Conservation (phyloP, 306 rosid genomes). For the Lotus japonicus region DNA sequence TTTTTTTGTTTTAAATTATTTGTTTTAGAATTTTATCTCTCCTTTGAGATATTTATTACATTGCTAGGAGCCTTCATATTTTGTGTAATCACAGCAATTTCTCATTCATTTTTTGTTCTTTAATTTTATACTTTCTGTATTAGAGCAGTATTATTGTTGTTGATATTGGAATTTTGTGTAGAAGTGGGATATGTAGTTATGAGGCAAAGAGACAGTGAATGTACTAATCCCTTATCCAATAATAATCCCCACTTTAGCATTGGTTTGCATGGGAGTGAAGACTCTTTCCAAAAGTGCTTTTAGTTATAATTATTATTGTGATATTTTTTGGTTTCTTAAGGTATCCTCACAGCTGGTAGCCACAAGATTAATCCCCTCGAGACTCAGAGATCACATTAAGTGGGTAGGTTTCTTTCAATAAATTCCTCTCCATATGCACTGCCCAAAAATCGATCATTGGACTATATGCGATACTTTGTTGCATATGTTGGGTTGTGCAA, state of each 20-base stretch:
- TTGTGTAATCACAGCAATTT: no score
- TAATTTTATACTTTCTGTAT: background rate
- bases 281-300: background rate
- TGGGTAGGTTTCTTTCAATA: no score
- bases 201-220: background rate
- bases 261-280: background rate
- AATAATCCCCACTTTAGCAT: background rate
- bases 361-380: no score
- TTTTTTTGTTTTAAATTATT: background rate
- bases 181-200: background rate
- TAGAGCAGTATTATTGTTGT: background rate
- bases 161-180: background rate
- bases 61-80: background rate
- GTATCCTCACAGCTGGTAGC: no score
- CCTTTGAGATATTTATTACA: background rate
- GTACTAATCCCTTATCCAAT: background rate
- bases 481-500: background rate
- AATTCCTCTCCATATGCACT: no score
- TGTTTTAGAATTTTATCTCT: background rate
- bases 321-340: no score
- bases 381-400: no score
- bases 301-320: background rate
- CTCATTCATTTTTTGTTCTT: no score
- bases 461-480: background rate
- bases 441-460: no score